These are phyloP conservation scores for Leucocoprinus sp. DNA, from an alignment of 768 basidiomycete genomes.

Conservation along the genomic window DNA sequence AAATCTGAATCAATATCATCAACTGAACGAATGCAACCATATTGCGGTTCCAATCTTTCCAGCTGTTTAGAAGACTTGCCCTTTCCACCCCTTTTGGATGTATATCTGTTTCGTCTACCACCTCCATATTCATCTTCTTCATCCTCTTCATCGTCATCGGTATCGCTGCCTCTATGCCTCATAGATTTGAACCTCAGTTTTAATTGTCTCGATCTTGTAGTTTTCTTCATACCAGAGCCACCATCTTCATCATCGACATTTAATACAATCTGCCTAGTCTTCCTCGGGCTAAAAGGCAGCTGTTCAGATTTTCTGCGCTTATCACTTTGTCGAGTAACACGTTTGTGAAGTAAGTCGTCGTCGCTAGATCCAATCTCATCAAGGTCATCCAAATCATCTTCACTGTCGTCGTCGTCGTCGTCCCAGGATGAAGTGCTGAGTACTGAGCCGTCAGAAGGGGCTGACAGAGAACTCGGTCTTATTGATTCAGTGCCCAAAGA, in stretches of 20 bases:
- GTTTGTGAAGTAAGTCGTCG: conserved; percentile 17
- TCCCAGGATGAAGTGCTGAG: conserved; percentile 9
- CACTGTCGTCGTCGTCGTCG: conserved; percentile 13
- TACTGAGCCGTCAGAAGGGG: conserved; percentile 23
- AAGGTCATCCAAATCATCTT: neutral
- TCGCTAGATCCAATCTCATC: conserved; percentile 18
- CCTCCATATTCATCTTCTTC: conserved; percentile 13
- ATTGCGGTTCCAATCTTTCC: conserved; percentile 28
- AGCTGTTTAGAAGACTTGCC: conserved; percentile 17
- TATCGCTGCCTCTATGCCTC: neutral
- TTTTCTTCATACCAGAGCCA: neutral
- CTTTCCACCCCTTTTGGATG: conserved; percentile 11
- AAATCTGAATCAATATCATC: conserved; percentile 36
- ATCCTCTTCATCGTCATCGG: conserved; percentile 11
- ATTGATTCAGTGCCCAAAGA: conserved; percentile 20
- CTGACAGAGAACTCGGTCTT: conserved; percentile 19
- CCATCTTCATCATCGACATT: conserved; percentile 4
- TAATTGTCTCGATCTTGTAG: conserved; percentile 1
- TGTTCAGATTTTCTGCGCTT: neutral
- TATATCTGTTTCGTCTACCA: conserved; percentile 10
- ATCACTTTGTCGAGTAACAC: neutral
- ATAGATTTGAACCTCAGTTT: conserved; percentile 6
- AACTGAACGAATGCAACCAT: conserved; percentile 37
- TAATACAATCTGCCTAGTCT: conserved; percentile 3
- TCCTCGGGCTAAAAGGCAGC: conserved; percentile 8